Percentiles rank a stretch among this genome's conserved stretches.
These are phyloP conservation scores for Papiliotrema terrestris DNA, from an alignment of 1,284 basidiomycete genomes.

Conservation along the genomic window DNA sequence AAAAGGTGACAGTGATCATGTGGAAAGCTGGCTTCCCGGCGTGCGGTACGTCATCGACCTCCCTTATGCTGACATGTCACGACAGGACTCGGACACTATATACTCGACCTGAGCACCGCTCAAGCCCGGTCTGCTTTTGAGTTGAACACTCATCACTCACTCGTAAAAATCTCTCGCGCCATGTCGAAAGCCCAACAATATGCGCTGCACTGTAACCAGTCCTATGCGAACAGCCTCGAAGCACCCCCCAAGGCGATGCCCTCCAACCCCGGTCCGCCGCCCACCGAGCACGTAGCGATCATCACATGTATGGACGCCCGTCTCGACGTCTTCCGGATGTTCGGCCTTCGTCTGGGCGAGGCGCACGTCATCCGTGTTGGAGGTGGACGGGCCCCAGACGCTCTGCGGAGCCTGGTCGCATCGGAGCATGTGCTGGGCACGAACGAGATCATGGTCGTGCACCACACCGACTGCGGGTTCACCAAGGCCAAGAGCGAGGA, in stretches of 20 bases:
- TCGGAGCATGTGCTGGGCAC: conserved; percentile 27
- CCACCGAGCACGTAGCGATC: conserved; percentile 12
- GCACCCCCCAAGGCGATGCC: conserved; percentile 3
- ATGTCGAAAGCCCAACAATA: conserved; percentile 15
- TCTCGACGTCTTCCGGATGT: conserved; percentile 17
- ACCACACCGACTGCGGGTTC: conserved; percentile 27
- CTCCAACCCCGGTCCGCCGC: conserved; percentile 13
- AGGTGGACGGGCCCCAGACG: conserved; percentile 23
- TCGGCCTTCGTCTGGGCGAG: conserved; percentile 21
- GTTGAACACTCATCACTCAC: background rate
- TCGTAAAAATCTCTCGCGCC: background rate
- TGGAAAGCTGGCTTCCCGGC: too few relatives aligned
- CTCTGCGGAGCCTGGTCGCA: conserved; percentile 22
- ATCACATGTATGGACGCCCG: conserved; percentile 27
- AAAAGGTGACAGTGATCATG: too few relatives aligned
- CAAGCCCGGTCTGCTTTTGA: too few relatives aligned
- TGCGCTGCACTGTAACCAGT: conserved; percentile 14
- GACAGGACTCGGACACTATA: background rate
- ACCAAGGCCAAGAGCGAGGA: conserved; percentile 12
- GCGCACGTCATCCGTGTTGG: conserved; percentile 24
- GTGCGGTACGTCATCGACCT: background rate
- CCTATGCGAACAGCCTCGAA: conserved; percentile 6
- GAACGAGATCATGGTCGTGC: conserved; percentile 20
- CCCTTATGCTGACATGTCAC: background rate
- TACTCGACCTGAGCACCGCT: background rate